Evolutionary conservation across 495 filamentous ascomycete genomes (phyloP).

Genomic region (Penicillium ucsense): DNA sequence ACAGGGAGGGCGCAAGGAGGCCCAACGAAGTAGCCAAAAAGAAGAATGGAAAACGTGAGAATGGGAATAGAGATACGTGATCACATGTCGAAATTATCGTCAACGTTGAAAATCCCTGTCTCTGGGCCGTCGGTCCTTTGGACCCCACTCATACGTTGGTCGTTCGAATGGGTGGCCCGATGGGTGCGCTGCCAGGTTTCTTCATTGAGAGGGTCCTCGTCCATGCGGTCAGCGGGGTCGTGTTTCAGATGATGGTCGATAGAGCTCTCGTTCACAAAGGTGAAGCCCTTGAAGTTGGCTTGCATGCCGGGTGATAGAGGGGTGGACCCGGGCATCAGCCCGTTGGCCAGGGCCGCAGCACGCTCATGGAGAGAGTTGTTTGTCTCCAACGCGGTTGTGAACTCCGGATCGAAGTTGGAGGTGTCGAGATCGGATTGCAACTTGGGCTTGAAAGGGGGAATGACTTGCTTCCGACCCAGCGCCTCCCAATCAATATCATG

Average conservation of each 20-base stretch:
- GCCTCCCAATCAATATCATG: slow-evolving; percentile 85
- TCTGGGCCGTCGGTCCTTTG: slow-evolving; percentile 58
- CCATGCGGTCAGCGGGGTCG: slow-evolving; percentile 54
- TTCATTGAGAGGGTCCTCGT: slow-evolving; percentile 58
- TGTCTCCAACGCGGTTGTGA: slow-evolving; percentile 80
- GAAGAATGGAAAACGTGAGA: slow-evolving; percentile 3
- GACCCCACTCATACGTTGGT: slow-evolving; percentile 66
- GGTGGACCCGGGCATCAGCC: slow-evolving; percentile 71
- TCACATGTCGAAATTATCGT: slow-evolving; percentile 62
- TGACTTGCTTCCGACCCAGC: slow-evolving; percentile 77
- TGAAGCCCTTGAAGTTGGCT: slow-evolving; percentile 97
- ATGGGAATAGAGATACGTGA: slow-evolving; percentile 19
- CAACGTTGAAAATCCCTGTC: slow-evolving; percentile 58
- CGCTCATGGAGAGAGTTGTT: slow-evolving; percentile 72
- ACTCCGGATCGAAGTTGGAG: slow-evolving; percentile 97
- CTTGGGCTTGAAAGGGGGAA: slow-evolving; percentile 97
- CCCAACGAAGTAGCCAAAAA: too few relatives aligned
- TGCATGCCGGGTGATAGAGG: slow-evolving; percentile 91
- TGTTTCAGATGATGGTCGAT: slow-evolving; percentile 81
- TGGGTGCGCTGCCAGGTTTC: slow-evolving; percentile 35
- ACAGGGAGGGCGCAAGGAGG: too few relatives aligned
- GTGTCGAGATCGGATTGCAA: slow-evolving; percentile 91
- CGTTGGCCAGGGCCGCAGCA: slow-evolving; percentile 65
- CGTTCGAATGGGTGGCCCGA: slow-evolving; percentile 23
- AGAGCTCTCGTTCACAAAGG: slow-evolving; percentile 93